Conservation (phyloP, 2,329 filamentous ascomycete genomes). For the Penicillium psychrosexuale region DNA sequence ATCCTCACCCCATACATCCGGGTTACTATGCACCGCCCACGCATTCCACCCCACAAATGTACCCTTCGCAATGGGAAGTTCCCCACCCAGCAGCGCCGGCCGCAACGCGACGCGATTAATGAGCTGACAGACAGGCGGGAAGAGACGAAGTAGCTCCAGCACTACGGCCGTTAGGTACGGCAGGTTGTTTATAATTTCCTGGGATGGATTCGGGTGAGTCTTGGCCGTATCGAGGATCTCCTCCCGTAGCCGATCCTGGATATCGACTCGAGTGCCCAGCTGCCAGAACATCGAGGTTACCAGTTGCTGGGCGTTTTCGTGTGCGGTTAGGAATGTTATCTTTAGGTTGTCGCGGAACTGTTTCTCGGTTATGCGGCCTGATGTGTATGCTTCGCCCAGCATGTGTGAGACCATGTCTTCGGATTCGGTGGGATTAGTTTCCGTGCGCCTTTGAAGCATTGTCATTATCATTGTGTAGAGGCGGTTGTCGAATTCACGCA, state of each 20-base stretch:
- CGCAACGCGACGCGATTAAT: conserved; percentile 45
- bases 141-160: conserved; percentile 49
- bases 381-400: conserved; percentile 20
- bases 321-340: conserved; percentile 42
- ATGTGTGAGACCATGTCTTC: conserved; percentile 23
- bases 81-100: conserved; percentile 26
- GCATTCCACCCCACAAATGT: conserved; percentile 45
- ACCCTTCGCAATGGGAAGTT: conserved; percentile 34
- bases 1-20: conserved; percentile 31
- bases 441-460: background rate
- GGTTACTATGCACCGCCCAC: conserved; percentile 41
- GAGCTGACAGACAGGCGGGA: conserved; percentile 50
- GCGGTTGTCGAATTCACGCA: conserved; percentile 26
- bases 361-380: conserved; percentile 32
- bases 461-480: conserved; percentile 13
- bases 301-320: conserved; percentile 44
- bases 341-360: conserved; percentile 44
- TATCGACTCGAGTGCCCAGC: conserved; percentile 33
- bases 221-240: conserved; percentile 26
- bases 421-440: background rate
- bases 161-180: conserved; percentile 47
- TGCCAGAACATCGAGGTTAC: conserved; percentile 39
- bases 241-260: conserved; percentile 32
- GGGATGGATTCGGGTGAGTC: conserved; percentile 9
- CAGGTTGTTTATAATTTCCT: conserved; percentile 34